A percentile compares a stretch with the other conserved stretches of the same genome.
phyloP scores from a whole-genome alignment of 352 stramenopile species.

The Phytophthora nicotianae region DNA sequence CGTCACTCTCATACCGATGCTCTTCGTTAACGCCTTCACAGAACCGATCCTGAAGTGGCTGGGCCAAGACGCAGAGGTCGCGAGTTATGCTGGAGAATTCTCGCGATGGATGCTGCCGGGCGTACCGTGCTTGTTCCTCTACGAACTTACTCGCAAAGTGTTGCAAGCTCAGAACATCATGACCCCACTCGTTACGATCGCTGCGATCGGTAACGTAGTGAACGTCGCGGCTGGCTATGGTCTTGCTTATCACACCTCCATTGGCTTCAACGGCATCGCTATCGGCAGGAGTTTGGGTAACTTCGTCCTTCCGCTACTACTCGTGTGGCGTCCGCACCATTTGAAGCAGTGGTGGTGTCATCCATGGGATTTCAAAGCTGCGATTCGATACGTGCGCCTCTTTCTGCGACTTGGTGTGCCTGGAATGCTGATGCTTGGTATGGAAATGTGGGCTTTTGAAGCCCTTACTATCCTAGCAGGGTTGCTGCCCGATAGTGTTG shows the following conservation, averaged over 20 bases:
- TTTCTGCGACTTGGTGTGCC: background rate
- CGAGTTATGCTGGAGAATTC: background rate
- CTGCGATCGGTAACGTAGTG: background rate
- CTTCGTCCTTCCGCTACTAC: background rate
- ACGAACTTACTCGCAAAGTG: background rate
- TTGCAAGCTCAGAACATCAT: background rate
- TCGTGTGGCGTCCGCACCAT: background rate
- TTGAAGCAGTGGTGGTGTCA: background rate
- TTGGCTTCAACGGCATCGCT: background rate
- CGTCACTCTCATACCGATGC: slow-evolving; percentile 32
- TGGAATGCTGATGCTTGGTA: background rate
- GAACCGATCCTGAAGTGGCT: background rate
- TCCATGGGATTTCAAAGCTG: slow-evolving; percentile 1
- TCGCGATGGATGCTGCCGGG: background rate
- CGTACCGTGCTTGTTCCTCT: background rate
- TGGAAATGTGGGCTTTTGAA: slow-evolving; percentile 1
- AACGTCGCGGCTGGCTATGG: background rate
- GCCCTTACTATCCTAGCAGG: background rate
- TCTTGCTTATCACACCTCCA: background rate
- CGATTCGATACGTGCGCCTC: background rate
- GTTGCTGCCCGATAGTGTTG: background rate
- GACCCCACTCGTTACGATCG: background rate
- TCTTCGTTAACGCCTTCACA: background rate
- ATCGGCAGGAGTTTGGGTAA: background rate
- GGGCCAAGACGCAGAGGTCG: background rate